phyloP scores from a whole-genome alignment of 306 rosid genomes.

The Trifolium fragiferum region DNA sequence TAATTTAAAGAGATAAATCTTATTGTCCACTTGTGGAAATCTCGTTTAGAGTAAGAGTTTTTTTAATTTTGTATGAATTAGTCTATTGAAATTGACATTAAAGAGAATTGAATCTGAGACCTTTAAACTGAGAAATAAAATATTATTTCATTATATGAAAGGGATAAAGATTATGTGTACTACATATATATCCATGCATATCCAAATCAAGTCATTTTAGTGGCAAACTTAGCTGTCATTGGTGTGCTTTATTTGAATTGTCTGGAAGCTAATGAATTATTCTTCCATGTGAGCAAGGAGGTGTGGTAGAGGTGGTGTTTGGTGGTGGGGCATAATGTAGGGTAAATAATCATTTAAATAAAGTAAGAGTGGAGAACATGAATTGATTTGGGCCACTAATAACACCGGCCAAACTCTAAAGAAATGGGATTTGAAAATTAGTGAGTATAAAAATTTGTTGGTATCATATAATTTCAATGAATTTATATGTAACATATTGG shows the following conservation, averaged over 20 bases:
- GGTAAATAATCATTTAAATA: constrained; percentile 44
- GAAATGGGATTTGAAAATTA: constrained; percentile 25
- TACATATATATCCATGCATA: constrained; percentile 51
- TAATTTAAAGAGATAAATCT: no score
- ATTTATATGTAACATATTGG: constrained; percentile 14
- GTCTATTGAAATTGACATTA: no score
- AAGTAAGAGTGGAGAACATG: constrained; percentile 49
- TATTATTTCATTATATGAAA: no score
- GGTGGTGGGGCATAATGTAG: constrained; percentile 59
- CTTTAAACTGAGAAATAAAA: no score
- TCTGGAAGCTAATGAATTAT: constrained; percentile 75
- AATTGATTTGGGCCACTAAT: constrained; percentile 53
- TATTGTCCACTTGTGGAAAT: no score
- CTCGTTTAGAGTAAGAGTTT: no score
- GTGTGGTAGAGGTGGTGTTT: constrained; percentile 40
- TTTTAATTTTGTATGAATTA: no score
- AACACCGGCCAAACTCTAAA: constrained; percentile 55
- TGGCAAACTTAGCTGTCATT: constrained; percentile 64
- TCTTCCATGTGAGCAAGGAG: constrained; percentile 68
- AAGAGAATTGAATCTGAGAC: no score
- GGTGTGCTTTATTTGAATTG: constrained; percentile 65
- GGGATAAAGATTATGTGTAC: background rate
- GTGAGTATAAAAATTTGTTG: constrained; percentile 43
- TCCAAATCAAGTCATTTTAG: constrained; percentile 43
- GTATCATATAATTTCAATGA: background rate